Percentiles rank a stretch among this genome's conserved stretches.
Evolutionary conservation across 805 yeast genomes (phyloP).

Genomic region (Barnettozyma wickerhamii): DNA sequence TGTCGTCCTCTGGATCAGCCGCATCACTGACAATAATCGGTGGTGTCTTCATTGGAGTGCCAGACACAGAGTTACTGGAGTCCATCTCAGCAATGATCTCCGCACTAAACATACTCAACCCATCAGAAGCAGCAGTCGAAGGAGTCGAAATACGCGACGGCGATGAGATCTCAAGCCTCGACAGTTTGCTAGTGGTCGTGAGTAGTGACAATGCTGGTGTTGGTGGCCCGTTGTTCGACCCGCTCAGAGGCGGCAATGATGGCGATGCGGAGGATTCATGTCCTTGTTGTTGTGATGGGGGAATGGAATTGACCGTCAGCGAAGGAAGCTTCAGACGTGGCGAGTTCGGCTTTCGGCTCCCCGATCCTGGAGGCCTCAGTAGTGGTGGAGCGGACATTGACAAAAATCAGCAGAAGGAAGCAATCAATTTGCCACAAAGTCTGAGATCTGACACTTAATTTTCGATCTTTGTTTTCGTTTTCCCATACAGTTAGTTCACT

Average conservation of each 20-base stretch:
- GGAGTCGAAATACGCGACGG: constrained; percentile 23
- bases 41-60: neutral
- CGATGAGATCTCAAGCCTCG: constrained; percentile 18
- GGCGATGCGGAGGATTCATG: constrained; percentile 1
- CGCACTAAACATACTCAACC: constrained; percentile 26
- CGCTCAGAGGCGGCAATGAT: constrained; percentile 7
- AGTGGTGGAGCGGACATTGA: constrained; percentile 35
- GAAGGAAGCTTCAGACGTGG: constrained; percentile 43
- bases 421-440: too few species aligned
- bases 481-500: too few species aligned
- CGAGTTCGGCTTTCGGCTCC: constrained; percentile 34
- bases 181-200: constrained; percentile 18
- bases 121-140: constrained; percentile 27
- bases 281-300: neutral
- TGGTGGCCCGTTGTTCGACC: too few species aligned
- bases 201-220: constrained; percentile 19
- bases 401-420: neutral
- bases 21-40: neutral
- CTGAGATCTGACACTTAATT: too few species aligned
- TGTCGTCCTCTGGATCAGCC: neutral
- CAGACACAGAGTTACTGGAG: constrained; percentile 3
- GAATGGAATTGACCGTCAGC: constrained; percentile 19
- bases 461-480: too few species aligned
- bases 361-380: constrained; percentile 40
- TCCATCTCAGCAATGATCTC: constrained; percentile 28